Conservation (phyloP, 2,329 filamentous ascomycete species). For the Dendrostoma leiphaemia region DNA sequence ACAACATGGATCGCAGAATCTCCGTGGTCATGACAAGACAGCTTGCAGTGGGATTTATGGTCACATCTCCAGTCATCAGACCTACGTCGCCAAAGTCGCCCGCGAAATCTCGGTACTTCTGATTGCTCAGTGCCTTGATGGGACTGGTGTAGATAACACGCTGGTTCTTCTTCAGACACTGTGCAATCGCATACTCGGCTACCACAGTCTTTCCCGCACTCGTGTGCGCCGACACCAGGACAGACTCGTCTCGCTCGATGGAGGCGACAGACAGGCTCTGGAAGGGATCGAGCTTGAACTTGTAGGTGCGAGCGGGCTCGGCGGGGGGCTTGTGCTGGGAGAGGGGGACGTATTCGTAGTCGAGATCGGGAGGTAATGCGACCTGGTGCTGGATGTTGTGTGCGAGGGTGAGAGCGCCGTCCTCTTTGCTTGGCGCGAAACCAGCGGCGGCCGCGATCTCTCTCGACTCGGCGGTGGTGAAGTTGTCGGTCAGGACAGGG, state of each 20-base stretch:
- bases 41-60: conserved; percentile 96
- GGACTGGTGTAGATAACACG: conserved; percentile 98
- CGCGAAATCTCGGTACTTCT: conserved; percentile 96
- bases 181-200: conserved; percentile 96
- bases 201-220: conserved; percentile 98
- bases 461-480: conserved; percentile 91
- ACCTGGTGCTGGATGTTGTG: conserved; percentile 99
- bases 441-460: conserved; percentile 81
- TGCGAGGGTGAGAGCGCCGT: conserved; percentile 74
- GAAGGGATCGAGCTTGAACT: conserved; percentile 95
- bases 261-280: conserved; percentile 92
- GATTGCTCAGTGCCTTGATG: conserved; percentile 97
- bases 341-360: conserved; percentile 93
- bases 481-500: conserved; percentile 86
- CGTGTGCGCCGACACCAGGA: conserved; percentile 94
- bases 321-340: conserved; percentile 90
- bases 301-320: conserved; percentile 78
- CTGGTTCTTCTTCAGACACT: conserved; percentile 96
- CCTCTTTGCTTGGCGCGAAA: conserved; percentile 58
- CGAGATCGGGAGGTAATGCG: conserved; percentile 86
- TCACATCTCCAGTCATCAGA: conserved; percentile 98
- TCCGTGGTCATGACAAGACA: conserved; percentile 99
- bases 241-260: conserved; percentile 94
- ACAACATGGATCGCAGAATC: conserved; percentile 98
- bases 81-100: conserved; percentile 96